Conservation (phyloP, 768 basidiomycete species). For the Lactifluus subvellereus region DNA sequence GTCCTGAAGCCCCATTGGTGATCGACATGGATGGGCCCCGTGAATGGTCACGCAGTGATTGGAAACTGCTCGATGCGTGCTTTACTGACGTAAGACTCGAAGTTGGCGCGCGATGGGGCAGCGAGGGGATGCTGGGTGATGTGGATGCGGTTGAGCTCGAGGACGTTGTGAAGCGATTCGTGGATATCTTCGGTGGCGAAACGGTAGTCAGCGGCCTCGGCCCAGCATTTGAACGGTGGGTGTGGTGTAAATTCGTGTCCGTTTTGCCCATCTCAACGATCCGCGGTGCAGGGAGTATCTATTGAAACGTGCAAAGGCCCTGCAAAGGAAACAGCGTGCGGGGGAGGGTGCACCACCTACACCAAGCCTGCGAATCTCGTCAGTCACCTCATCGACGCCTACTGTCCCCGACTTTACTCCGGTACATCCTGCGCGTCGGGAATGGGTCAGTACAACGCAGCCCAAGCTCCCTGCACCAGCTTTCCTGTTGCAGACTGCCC, state of each 20-base stretch:
- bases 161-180: constrained; percentile 57
- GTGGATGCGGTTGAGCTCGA: constrained; percentile 49
- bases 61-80: constrained; percentile 75
- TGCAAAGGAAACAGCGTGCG: constrained; percentile 54
- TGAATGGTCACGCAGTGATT: constrained; percentile 69
- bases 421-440: constrained; percentile 27
- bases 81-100: constrained; percentile 66
- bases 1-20: neutral
- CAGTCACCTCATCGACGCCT: constrained; percentile 29
- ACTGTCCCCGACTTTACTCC: constrained; percentile 53
- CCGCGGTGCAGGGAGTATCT: constrained; percentile 42
- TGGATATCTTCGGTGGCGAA: constrained; percentile 43
- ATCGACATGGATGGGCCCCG: constrained; percentile 25
- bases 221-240: constrained; percentile 54
- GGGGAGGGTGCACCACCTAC: constrained; percentile 55
- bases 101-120: constrained; percentile 33
- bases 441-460: constrained; percentile 22
- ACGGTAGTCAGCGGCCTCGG: constrained; percentile 38
- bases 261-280: neutral
- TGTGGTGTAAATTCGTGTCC: constrained; percentile 1
- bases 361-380: constrained; percentile 35
- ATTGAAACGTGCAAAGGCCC: constrained; percentile 44
- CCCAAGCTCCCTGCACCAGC: constrained; percentile 29
- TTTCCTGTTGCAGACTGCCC: constrained; percentile 32
- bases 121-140: constrained; percentile 39